phyloP scores from a whole-genome alignment of 495 filamentous ascomycete genomes.

The Articulospora tetracladia region DNA sequence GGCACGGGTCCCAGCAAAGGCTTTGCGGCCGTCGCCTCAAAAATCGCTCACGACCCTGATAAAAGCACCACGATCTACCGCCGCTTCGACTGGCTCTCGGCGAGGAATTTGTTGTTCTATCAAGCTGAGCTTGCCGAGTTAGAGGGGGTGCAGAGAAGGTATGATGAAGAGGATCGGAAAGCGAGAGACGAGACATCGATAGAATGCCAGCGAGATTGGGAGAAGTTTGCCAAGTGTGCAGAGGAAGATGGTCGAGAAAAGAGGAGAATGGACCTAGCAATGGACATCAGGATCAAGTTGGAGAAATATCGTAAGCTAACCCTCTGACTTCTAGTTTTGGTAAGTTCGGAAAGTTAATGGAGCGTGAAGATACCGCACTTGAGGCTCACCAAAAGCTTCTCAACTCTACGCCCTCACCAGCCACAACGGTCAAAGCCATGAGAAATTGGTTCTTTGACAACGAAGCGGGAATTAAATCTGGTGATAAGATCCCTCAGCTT shows the following conservation, averaged over 20 bases:
- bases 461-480: neutral
- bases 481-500: constrained; percentile 1
- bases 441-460: constrained; percentile 14
- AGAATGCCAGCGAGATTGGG: constrained; percentile 2
- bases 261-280: constrained; percentile 8
- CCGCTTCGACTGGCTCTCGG: constrained; percentile 10
- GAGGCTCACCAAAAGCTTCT: constrained; percentile 3
- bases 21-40: neutral
- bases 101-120: constrained; percentile 10
- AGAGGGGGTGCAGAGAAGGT: neutral
- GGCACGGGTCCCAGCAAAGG: neutral
- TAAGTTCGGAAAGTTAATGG: too few relatives aligned
- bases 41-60: constrained; percentile 12
- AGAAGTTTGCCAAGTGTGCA: neutral
- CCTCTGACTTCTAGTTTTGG: neutral
- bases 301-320: constrained; percentile 11
- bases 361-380: constrained; percentile 2
- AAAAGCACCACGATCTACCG: constrained; percentile 17
- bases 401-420: neutral
- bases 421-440: constrained; percentile 5
- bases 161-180: constrained; percentile 4
- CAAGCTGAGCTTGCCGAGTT: constrained; percentile 16
- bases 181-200: neutral
- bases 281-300: constrained; percentile 8
- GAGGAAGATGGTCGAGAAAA: neutral